Evolutionary conservation across 257 asterid species (phyloP).

Genomic region (Cruciata laevipes): DNA sequence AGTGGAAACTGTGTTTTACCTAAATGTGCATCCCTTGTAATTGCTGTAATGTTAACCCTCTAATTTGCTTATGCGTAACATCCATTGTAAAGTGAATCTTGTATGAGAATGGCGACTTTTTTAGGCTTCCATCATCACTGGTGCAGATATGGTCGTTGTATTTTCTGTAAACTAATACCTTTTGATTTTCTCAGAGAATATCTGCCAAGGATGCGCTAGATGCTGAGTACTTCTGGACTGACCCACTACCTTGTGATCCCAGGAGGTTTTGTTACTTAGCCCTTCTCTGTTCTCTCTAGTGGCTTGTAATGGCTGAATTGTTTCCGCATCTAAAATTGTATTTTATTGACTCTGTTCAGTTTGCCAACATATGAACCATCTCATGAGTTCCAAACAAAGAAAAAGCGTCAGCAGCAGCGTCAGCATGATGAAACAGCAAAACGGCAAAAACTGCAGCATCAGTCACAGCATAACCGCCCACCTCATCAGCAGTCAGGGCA

Average conservation of each 20-base stretch:
- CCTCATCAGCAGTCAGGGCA: constrained; percentile 67
- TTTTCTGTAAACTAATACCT: neutral
- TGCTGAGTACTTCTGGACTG: constrained; percentile 85
- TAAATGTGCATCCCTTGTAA: neutral
- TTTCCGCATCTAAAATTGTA: constrained; percentile 2
- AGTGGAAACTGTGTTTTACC: neutral
- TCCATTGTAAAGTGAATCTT: neutral
- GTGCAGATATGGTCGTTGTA: neutral
- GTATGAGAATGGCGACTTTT: neutral
- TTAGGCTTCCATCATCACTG: neutral
- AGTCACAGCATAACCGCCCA: constrained; percentile 58
- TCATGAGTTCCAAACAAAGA: constrained; percentile 91
- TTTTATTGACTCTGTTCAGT: constrained; percentile 26
- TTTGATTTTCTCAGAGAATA: constrained; percentile 50
- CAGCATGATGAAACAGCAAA: constrained; percentile 71
- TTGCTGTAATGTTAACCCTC: neutral
- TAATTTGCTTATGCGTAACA: neutral
- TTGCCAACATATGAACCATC: constrained; percentile 79
- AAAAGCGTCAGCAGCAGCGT: constrained; percentile 78
- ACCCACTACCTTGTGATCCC: constrained; percentile 85
- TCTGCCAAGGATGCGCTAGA: constrained; percentile 86
- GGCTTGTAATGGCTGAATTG: neutral
- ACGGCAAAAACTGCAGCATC: constrained; percentile 68
- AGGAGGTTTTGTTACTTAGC: constrained; percentile 41
- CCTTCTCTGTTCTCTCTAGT: neutral